Percentiles rank a stretch among this genome's conserved stretches.
These are phyloP conservation scores for Cyberlindnera maclurae DNA, from an alignment of 805 yeast genomes.

Conservation along the genomic window DNA sequence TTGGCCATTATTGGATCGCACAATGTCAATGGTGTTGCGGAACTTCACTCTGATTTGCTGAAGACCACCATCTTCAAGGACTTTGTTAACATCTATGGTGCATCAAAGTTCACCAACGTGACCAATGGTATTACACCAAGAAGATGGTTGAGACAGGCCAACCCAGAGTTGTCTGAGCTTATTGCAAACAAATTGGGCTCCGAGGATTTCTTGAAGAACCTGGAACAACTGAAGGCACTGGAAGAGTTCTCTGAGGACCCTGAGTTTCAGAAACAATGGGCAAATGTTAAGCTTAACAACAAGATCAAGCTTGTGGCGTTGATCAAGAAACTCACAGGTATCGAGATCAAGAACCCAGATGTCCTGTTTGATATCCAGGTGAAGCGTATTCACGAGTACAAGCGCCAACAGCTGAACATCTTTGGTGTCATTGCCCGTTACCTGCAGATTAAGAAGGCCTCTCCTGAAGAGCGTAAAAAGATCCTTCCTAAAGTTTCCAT, in stretches of 20 bases:
- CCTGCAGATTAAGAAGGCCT: constrained; percentile 61
- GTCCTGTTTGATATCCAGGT: constrained; percentile 89
- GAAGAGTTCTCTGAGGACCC: constrained; percentile 62
- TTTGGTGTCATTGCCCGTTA: constrained; percentile 86
- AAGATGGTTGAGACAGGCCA: constrained; percentile 93
- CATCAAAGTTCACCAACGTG: constrained; percentile 80
- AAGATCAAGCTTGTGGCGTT: constrained; percentile 60
- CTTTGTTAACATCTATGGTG: constrained; percentile 77
- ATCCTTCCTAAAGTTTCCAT: constrained; percentile 71
- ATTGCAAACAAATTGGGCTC: constrained; percentile 68
- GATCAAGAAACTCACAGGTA: constrained; percentile 54
- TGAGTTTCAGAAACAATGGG: constrained; percentile 66
- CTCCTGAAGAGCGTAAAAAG: constrained; percentile 51
- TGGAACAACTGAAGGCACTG: constrained; percentile 58
- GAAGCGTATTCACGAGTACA: constrained; percentile 91
- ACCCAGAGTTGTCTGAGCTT: constrained; percentile 69
- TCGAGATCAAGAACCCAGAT: constrained; percentile 54
- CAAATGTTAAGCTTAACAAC: constrained; percentile 58
- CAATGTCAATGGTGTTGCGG: constrained; percentile 94
- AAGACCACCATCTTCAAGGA: constrained; percentile 86
- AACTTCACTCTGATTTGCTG: constrained; percentile 85
- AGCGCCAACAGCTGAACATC: constrained; percentile 89
- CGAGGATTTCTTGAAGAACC: constrained; percentile 60
- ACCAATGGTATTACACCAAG: constrained; percentile 95
- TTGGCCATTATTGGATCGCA: constrained; percentile 90